Evolutionary conservation across 2,329 filamentous ascomycete species (phyloP), one percentile per base, ranked within the genome.

Genomic region (Fusarium albosuccineum): DNA sequence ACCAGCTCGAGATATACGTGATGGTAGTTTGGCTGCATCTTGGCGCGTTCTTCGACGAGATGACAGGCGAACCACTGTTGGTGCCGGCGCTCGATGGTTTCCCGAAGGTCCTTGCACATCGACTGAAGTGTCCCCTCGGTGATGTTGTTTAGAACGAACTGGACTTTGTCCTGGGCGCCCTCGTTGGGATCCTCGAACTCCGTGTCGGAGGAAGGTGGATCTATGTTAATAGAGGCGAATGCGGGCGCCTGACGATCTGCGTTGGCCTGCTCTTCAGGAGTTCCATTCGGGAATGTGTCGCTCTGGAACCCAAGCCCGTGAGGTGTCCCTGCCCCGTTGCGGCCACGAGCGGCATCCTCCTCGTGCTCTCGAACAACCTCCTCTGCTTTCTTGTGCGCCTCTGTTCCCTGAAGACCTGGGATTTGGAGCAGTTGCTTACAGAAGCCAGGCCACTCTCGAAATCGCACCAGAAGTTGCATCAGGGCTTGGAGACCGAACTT

Each of bases 11-110:
- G 86, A 76, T 99, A 99, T 22, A 99, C 88, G 62, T 92, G 87
- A 72, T 99, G 96, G 75, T 97, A 98, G 78, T 99, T 99, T 6
- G 95, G 94, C 76, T 99, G 95, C 83, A 97, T 91, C 80, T 97
- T 98, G 33, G 95, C 97, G 45, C 97, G 93, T 76, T 97, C 93
- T 75, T 97, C 95, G 3, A 99, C 96, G 9, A 99, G 85, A 74
- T 98, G 97, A 48, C 90, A 90, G 7, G 97, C 96, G 75, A 99
- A 99, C 96, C 96, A 99, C 75, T 97, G 93, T 73, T 97, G 92
- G 76, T 97, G 91, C 70, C 90, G 89, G 54, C 91, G 88, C 51
- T 93, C 89, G 48, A 99, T 82, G 44, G 92, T 89, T 39, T 93
- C 90, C 50, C 89, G 90, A 37, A 99, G 86, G 70, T 97, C 94